These are phyloP conservation scores for Elsinoe arachidis DNA, from an alignment of 2,329 filamentous ascomycete species.

Conservation along the genomic window DNA sequence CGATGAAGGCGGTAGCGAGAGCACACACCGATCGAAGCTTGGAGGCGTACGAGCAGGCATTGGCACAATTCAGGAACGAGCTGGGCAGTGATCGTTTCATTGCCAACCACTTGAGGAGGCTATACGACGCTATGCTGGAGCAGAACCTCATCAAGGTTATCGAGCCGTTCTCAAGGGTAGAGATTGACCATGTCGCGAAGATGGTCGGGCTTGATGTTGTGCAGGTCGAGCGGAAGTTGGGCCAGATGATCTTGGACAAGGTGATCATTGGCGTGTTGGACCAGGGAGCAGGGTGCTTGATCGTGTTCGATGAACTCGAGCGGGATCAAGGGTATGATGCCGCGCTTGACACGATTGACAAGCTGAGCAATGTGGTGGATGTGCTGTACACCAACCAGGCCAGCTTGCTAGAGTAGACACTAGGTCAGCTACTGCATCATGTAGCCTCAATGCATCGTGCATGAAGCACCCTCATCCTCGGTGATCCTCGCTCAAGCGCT, in stretches of 20 bases:
- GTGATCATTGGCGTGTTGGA: conserved; percentile 96
- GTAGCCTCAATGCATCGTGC: background rate
- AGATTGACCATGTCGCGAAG: conserved; percentile 93
- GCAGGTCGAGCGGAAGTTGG: conserved; percentile 96
- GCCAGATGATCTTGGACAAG: conserved; percentile 99
- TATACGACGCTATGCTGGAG: conserved; percentile 98
- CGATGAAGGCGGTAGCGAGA: conserved; percentile 96
- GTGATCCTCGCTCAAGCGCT: background rate
- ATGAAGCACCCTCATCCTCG: background rate
- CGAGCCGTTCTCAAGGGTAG: conserved; percentile 93
- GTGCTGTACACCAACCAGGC: conserved; percentile 97
- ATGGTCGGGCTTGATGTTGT: conserved; percentile 94
- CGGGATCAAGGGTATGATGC: conserved; percentile 91
- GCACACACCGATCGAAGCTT: conserved; percentile 92
- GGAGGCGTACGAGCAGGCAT: conserved; percentile 91
- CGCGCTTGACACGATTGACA: conserved; percentile 89
- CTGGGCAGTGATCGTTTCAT: conserved; percentile 93
- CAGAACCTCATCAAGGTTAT: conserved; percentile 99
- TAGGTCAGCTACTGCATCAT: background rate
- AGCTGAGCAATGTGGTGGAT: conserved; percentile 94
- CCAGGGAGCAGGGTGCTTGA: conserved; percentile 93
- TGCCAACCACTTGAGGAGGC: conserved; percentile 84
- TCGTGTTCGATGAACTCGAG: conserved; percentile 92
- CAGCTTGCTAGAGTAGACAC: conserved; percentile 74
- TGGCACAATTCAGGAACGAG: conserved; percentile 85